Evolutionary conservation across 192 early-diverging fungal genomes (phyloP).

Genomic region (Chytriomyces sp.): DNA sequence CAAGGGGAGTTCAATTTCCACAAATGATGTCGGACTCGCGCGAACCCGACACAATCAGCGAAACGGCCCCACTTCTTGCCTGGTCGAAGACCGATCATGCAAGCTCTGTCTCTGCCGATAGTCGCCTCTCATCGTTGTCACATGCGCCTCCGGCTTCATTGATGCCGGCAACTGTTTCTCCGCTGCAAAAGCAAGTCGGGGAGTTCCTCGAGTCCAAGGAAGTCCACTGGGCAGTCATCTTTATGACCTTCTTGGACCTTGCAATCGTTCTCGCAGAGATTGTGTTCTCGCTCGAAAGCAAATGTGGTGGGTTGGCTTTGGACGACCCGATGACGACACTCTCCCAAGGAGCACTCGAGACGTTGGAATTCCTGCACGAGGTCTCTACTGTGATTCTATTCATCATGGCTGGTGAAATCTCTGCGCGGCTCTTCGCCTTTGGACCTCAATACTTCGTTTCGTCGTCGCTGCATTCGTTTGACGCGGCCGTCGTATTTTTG

Average conservation of each 20-base stretch:
- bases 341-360: neutral
- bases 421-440: conserved; percentile 26
- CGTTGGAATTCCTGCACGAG: conserved; percentile 10
- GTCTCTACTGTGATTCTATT: conserved; percentile 27
- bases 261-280: conserved; percentile 35
- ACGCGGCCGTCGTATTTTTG: conserved; percentile 34
- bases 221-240: conserved; percentile 29
- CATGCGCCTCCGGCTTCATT: no score
- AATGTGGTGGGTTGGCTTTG: neutral
- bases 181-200: neutral
- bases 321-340: neutral
- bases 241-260: conserved; percentile 30
- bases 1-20: no score
- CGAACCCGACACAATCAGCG: no score
- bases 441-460: conserved; percentile 29
- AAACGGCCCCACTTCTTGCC: no score
- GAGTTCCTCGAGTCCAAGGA: conserved; percentile 23
- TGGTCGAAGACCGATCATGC: no score
- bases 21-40: no score
- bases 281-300: conserved; percentile 25
- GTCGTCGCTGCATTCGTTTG: conserved; percentile 32
- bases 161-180: no score
- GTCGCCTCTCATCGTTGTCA: no score
- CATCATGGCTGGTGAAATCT: conserved; percentile 31
- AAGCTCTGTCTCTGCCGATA: no score